Evolutionary conservation across 225 moss, liverwort and hornwort species (phyloP).

Genomic region (Physcomitrium patens): DNA sequence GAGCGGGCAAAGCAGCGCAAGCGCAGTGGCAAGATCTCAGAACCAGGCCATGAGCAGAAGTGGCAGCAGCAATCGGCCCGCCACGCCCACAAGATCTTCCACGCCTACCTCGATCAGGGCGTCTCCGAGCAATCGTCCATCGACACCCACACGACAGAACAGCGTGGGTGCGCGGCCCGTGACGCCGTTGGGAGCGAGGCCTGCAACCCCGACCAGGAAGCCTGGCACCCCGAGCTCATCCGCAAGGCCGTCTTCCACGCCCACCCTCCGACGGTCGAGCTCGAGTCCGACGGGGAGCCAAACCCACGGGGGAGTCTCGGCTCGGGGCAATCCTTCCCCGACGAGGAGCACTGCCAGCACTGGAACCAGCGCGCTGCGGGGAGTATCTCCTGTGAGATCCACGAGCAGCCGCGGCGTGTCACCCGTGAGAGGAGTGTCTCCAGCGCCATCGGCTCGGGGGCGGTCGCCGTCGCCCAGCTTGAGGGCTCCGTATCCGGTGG

Average conservation of each 20-base stretch:
- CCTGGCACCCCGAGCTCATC: slow-evolving; percentile 28
- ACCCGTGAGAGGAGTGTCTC: slow-evolving; percentile 38
- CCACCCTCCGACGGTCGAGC: slow-evolving; percentile 51
- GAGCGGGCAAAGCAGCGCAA: slow-evolving; percentile 21
- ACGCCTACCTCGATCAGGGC: slow-evolving; percentile 32
- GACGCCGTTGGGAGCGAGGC: slow-evolving; percentile 47
- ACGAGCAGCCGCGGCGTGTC: slow-evolving; percentile 32
- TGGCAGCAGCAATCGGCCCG: slow-evolving; percentile 28
- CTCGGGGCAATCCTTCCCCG: slow-evolving; percentile 44
- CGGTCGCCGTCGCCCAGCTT: slow-evolving; percentile 49
- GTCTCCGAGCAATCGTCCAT: slow-evolving; percentile 27
- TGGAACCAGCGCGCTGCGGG: slow-evolving; percentile 32
- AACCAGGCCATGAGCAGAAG: slow-evolving; percentile 5
- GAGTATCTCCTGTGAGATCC: slow-evolving; percentile 35
- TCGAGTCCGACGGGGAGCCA: slow-evolving; percentile 49
- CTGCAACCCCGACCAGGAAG: slow-evolving; percentile 46
- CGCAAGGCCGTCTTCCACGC: slow-evolving; percentile 38
- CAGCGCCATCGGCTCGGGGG: slow-evolving; percentile 36
- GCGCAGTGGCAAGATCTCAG: slow-evolving; percentile 3
- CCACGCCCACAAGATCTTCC: slow-evolving; percentile 43
- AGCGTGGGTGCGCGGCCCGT: slow-evolving; percentile 33
- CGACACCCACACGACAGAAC: slow-evolving; percentile 43
- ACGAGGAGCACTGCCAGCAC: slow-evolving; percentile 49
- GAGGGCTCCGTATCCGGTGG: slow-evolving; percentile 38
- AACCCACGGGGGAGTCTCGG: background rate